Conservation (phyloP, 371 early-diverging fungal genomes). For the Zychaea mexicana region DNA sequence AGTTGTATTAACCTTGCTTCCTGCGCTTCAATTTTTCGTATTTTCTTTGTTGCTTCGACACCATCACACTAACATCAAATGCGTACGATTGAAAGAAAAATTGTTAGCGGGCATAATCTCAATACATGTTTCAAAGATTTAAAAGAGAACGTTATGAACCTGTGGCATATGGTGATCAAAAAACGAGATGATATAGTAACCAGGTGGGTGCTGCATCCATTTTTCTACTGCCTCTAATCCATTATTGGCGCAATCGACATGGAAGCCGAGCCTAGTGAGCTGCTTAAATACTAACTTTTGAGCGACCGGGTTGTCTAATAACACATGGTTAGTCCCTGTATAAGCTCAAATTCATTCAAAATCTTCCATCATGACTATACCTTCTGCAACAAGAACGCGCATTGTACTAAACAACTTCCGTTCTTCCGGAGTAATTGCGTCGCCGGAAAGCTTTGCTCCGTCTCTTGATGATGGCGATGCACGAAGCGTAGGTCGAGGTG, state of each 20-base stretch:
- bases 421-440: constrained; percentile 30
- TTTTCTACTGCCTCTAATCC: constrained; percentile 41
- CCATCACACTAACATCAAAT: constrained; percentile 52
- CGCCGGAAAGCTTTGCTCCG: not conserved
- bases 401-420: constrained; percentile 28
- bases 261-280: constrained; percentile 40
- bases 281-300: constrained; percentile 45
- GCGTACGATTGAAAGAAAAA: no score
- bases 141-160: no score
- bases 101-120: no score
- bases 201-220: constrained; percentile 31
- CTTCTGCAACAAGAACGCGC: constrained; percentile 46
- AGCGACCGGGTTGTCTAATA: constrained; percentile 44
- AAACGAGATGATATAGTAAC: constrained; percentile 40
- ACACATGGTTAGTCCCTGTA: not conserved
- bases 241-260: constrained; percentile 46
- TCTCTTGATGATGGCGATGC: not conserved
- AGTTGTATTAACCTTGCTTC: constrained; percentile 2
- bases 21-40: constrained; percentile 31
- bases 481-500: not conserved
- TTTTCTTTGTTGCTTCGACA: constrained; percentile 44
- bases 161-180: constrained; percentile 55
- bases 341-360: not conserved
- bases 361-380: not conserved
- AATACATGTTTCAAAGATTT: no score